Evolutionary conservation across 31 red algal genomes (phyloP).

Genomic region (Odonthalia washingtoniensis): DNA sequence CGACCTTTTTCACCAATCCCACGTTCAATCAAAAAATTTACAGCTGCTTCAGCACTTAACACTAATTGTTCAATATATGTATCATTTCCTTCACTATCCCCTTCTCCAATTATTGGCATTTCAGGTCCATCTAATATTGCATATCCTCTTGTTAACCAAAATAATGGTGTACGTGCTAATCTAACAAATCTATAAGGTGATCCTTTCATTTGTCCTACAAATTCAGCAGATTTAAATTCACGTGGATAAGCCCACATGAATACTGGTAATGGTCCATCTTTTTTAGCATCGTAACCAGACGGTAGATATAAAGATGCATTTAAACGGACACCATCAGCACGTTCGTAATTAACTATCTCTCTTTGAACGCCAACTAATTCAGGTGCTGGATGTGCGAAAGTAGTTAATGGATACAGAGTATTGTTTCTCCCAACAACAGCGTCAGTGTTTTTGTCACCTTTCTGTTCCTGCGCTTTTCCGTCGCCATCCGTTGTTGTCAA

Average conservation of each 20-base stretch:
- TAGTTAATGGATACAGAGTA: conserved; percentile 59
- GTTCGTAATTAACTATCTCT: conserved; percentile 80
- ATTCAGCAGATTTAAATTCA: conserved; percentile 81
- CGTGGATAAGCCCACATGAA: conserved; percentile 99
- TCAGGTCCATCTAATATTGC: conserved; percentile 92
- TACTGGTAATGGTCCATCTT: conserved; percentile 79
- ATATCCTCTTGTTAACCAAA: conserved; percentile 94
- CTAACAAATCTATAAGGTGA: conserved; percentile 90
- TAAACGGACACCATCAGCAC: conserved; percentile 83
- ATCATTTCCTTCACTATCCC: conserved; percentile 89
- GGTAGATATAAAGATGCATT: conserved; percentile 89
- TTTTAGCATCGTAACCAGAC: conserved; percentile 73
- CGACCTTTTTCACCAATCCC: conserved; percentile 67
- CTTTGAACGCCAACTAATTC: conserved; percentile 72
- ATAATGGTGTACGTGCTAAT: conserved; percentile 89
- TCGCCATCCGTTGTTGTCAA: not conserved
- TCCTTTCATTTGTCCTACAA: conserved; percentile 87
- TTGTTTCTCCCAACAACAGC: conserved; percentile 47
- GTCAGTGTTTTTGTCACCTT: conserved; percentile 29
- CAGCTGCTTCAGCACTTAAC: conserved; percentile 83
- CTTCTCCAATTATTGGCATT: conserved; percentile 93
- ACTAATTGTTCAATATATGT: conserved; percentile 88
- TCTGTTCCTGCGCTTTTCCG: conserved; percentile 5
- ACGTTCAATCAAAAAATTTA: conserved; percentile 78
- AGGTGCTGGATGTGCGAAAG: conserved; percentile 89